Conservation (phyloP, 352 stramenopile species). For the Globisporangium acanthophoron region DNA sequence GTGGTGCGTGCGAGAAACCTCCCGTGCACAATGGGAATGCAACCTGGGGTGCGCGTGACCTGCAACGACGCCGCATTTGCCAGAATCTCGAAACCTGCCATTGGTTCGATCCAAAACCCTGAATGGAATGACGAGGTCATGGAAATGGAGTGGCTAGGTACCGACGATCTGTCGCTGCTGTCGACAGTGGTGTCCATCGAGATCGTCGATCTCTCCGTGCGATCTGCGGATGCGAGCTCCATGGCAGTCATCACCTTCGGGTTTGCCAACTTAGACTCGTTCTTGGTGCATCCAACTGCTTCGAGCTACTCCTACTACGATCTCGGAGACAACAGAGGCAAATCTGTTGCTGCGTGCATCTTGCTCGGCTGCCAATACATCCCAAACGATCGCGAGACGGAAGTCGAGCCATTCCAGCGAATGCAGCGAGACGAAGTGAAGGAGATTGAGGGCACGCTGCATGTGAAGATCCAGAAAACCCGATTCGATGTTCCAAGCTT, state of each 20-base stretch:
- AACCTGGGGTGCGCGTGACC: constrained; percentile 26
- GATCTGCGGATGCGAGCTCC: constrained; percentile 26
- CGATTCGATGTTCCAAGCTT: constrained; percentile 17
- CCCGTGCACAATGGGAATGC: constrained; percentile 27
- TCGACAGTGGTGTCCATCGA: constrained; percentile 20
- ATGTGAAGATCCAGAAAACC: constrained; percentile 23
- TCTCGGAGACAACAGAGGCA: constrained; percentile 10
- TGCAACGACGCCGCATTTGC: constrained; percentile 9
- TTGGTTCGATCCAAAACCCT: constrained; percentile 26
- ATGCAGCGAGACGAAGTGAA: constrained; percentile 5
- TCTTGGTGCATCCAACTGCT: constrained; percentile 26
- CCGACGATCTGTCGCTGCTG: neutral
- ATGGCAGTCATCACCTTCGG: constrained; percentile 33
- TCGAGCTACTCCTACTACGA: constrained; percentile 23
- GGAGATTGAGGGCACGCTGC: constrained; percentile 17
- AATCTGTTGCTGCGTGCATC: constrained; percentile 14
- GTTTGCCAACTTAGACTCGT: constrained; percentile 25
- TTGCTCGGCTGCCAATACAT: constrained; percentile 42
- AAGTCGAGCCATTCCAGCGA: constrained; percentile 7
- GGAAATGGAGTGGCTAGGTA: constrained; percentile 21
- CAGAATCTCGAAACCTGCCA: constrained; percentile 24
- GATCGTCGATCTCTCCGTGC: constrained; percentile 34
- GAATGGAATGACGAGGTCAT: constrained; percentile 20
- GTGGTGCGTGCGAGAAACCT: constrained; percentile 26
- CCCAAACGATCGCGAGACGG: constrained; percentile 14